These are phyloP conservation scores for Pilaira anomala DNA, from an alignment of 192 early-diverging fungal species.

Conservation along the genomic window DNA sequence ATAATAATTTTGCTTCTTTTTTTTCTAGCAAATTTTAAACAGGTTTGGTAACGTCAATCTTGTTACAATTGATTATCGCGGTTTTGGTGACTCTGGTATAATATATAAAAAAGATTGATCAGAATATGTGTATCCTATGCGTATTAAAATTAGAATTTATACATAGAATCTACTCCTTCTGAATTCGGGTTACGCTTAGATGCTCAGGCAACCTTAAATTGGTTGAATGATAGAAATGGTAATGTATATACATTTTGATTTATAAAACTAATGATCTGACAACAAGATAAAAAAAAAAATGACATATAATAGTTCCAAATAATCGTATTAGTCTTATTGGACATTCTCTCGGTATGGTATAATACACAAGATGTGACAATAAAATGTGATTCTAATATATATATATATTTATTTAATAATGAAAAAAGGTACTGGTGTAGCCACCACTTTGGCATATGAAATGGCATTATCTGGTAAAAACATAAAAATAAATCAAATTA, in stretches of 20 bases:
- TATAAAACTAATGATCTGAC: too few relatives aligned
- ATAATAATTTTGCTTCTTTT: too few relatives aligned
- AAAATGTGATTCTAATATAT: neutral
- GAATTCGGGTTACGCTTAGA: constrained; percentile 30
- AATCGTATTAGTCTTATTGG: constrained; percentile 31
- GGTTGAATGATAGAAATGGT: constrained; percentile 29
- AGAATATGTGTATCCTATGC: too few relatives aligned
- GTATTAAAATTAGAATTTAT: too few relatives aligned
- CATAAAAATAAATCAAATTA: neutral
- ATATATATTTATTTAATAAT: neutral
- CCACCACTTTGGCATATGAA: constrained; percentile 31
- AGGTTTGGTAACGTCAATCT: constrained; percentile 30
- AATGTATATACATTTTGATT: neutral
- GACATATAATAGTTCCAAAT: constrained; percentile 16
- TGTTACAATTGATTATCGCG: constrained; percentile 39
- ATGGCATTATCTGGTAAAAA: constrained; percentile 20
- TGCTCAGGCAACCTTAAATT: constrained; percentile 27
- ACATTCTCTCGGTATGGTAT: constrained; percentile 32
- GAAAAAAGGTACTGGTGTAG: constrained; percentile 33
- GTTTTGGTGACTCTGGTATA: constrained; percentile 40
- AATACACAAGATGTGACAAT: neutral
- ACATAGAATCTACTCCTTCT: constrained; percentile 28
- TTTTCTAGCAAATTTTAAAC: constrained; percentile 17
- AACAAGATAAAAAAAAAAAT: neutral
- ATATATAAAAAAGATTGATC: neutral